phyloP scores from a whole-genome alignment of 345 rosid genomes.

The Garcia nutans region DNA sequence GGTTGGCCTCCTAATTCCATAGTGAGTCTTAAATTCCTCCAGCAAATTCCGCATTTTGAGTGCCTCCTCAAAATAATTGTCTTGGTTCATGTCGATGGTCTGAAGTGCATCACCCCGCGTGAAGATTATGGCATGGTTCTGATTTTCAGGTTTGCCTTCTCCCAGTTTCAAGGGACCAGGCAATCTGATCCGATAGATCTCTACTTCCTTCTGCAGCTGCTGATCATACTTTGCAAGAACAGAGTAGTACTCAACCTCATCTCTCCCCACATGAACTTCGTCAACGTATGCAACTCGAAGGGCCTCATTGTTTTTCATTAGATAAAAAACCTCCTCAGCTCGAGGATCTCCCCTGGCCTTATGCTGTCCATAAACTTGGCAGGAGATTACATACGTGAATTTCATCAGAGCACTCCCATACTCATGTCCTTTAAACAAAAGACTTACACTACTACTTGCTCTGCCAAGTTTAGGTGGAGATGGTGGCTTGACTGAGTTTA shows the following conservation, averaged over 20 bases:
- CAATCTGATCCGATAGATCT: conserved; percentile 77
- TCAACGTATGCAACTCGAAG: conserved; percentile 93
- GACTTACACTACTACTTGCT: conserved; percentile 57
- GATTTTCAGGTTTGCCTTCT: conserved; percentile 96
- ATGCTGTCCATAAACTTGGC: conserved; percentile 82
- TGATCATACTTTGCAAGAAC: conserved; percentile 84
- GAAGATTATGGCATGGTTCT: conserved; percentile 92
- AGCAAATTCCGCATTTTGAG: conserved; percentile 90
- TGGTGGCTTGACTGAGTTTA: conserved; percentile 18
- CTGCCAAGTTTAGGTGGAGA: conserved; percentile 40
- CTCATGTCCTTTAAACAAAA: conserved; percentile 81
- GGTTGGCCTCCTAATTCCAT: conserved; percentile 85
- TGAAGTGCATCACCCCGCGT: conserved; percentile 94
- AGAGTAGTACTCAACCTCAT: conserved; percentile 60
- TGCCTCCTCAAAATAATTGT: conserved; percentile 86
- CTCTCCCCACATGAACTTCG: conserved; percentile 59
- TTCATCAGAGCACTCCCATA: conserved; percentile 77
- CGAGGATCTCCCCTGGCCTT: conserved; percentile 65
- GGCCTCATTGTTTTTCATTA: conserved; percentile 75
- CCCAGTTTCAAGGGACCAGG: conserved; percentile 91
- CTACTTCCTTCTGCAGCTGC: conserved; percentile 69
- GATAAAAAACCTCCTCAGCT: conserved; percentile 69
- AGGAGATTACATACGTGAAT: conserved; percentile 79
- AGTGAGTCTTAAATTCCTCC: conserved; percentile 62
- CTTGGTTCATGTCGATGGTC: conserved; percentile 97